phyloP scores from a whole-genome alignment of 1,284 basidiomycete genomes.

The Trichosporon coremiiforme region DNA sequence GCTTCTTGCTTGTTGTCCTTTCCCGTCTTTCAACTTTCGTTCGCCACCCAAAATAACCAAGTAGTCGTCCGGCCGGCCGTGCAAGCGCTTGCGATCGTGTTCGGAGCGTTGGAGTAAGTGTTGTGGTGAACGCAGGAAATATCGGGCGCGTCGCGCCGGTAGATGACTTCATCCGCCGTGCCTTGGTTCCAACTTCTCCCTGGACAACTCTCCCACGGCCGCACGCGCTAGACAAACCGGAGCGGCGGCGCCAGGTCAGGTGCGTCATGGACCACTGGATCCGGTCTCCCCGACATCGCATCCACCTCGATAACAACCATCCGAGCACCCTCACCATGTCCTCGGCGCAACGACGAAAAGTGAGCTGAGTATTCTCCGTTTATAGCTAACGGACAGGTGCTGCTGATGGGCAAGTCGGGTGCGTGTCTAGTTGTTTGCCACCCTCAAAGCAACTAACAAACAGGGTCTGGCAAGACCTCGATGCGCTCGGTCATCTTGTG shows the following conservation, averaged over 20 bases:
- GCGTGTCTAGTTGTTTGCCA: slow-evolving; percentile 21
- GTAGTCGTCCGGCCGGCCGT: not conserved
- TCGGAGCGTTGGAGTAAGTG: not conserved
- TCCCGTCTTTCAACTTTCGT: not conserved
- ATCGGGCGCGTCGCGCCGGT: not conserved
- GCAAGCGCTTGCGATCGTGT: not conserved
- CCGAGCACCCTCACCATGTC: slow-evolving; percentile 36
- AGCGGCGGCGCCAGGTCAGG: not conserved
- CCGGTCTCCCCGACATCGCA: slow-evolving; percentile 3
- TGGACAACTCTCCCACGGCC: slow-evolving; percentile 32
- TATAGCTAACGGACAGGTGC: slow-evolving; percentile 59
- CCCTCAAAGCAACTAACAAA: not conserved
- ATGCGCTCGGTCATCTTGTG: slow-evolving; percentile 99
- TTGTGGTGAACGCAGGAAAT: not conserved
- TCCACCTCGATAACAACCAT: slow-evolving; percentile 21
- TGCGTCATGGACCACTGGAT: slow-evolving; percentile 15
- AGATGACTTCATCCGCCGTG: not conserved
- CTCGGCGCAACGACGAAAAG: slow-evolving; percentile 48
- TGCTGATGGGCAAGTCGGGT: slow-evolving; percentile 91
- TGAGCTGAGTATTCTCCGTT: slow-evolving; percentile 23
- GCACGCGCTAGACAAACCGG: not conserved
- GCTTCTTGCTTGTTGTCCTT: not conserved
- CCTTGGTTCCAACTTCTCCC: not conserved
- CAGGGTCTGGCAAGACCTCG: slow-evolving; percentile 72
- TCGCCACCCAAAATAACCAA: not conserved